These are phyloP conservation scores for Tuber borchii DNA, from an alignment of 495 filamentous ascomycete genomes.

Conservation along the genomic window DNA sequence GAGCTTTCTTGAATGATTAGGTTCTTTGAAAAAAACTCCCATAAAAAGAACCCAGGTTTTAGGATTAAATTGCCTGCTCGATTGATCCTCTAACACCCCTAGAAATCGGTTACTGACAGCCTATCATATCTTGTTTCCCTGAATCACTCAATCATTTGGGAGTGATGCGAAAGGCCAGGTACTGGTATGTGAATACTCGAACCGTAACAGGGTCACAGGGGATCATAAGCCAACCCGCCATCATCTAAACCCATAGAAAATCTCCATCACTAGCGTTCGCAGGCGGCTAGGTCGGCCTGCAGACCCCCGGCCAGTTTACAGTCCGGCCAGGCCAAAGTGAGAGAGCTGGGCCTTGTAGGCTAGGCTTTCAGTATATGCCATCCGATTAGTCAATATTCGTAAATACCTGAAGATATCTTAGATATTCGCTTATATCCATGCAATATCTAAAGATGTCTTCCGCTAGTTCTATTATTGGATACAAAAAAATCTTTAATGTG, in stretches of 20 bases:
- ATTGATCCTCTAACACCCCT: not conserved
- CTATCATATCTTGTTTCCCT: not conserved
- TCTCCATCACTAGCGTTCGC: too few relatives aligned
- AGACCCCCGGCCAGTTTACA: too few relatives aligned
- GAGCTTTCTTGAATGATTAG: not conserved
- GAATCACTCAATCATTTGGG: not conserved
- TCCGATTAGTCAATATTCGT: too few relatives aligned
- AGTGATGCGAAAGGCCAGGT: not conserved
- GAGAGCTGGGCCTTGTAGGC: too few relatives aligned
- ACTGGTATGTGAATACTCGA: not conserved
- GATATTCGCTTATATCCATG: too few relatives aligned
- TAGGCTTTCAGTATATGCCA: too few relatives aligned
- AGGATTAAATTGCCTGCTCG: not conserved
- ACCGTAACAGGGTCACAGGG: not conserved
- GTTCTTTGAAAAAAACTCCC: not conserved
- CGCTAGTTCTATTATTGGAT: too few relatives aligned
- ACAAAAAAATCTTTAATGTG: too few relatives aligned
- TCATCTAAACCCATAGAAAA: not conserved
- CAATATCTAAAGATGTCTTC: too few relatives aligned
- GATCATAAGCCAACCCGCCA: not conserved
- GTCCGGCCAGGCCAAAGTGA: too few relatives aligned
- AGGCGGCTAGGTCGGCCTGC: too few relatives aligned
- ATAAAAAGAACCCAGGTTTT: not conserved
- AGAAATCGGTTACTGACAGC: not conserved
- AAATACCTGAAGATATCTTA: too few relatives aligned